Conservation (phyloP, 768 basidiomycete species). For the Amanita inopinata region DNA sequence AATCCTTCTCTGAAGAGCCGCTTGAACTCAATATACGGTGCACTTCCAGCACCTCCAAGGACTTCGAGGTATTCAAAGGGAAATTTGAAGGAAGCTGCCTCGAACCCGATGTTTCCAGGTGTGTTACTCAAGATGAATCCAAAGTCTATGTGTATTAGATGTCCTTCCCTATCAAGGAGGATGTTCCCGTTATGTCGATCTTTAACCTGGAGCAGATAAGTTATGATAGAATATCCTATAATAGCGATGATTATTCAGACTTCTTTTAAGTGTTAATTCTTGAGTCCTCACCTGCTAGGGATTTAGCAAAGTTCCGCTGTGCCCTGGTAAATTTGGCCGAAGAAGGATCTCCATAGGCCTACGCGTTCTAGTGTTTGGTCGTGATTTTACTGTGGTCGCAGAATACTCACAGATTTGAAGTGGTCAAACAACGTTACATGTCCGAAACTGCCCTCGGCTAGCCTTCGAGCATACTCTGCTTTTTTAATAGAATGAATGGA, state of each 20-base stretch:
- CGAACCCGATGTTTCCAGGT: conserved; percentile 95
- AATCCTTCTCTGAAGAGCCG: conserved; percentile 88
- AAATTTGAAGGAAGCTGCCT: conserved; percentile 98
- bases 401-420: conserved; percentile 63
- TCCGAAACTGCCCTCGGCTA: conserved; percentile 71
- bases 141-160: conserved; percentile 95
- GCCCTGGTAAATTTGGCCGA: conserved; percentile 85
- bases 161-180: conserved; percentile 89
- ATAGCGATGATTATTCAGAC: not conserved
- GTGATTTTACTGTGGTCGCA: not conserved
- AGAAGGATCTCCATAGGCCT: conserved; percentile 87
- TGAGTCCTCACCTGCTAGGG: conserved; percentile 56
- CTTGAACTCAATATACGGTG: conserved; percentile 77
- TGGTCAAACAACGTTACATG: conserved; percentile 90
- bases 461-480: conserved; percentile 86
- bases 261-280: not conserved
- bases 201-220: conserved; percentile 96
- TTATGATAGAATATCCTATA: conserved; percentile 85
- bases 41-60: conserved; percentile 73
- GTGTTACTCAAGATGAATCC: conserved; percentile 97
- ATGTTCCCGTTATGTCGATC: conserved; percentile 99
- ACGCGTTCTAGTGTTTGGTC: not conserved
- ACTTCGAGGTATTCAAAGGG: conserved; percentile 94
- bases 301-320: conserved; percentile 90
- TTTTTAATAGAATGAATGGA: conserved; percentile 99